These are phyloP conservation scores for Paramecium tetraurelia DNA, from an alignment of 73 alveolate species.

Conservation along the genomic window DNA sequence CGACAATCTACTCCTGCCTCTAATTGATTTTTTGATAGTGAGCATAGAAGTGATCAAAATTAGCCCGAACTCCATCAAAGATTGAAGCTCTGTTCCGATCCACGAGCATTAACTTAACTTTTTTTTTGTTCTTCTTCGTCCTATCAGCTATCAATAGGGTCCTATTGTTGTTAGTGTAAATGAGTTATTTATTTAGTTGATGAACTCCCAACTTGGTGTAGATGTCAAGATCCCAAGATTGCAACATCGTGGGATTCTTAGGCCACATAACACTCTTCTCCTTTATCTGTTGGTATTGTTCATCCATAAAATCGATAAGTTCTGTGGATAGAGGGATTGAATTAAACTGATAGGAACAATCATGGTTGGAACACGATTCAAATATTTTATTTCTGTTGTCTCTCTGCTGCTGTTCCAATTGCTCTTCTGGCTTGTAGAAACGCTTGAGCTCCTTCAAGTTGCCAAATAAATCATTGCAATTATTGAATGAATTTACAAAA, in stretches of 20 bases:
- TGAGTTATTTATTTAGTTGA: neutral
- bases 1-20: neutral
- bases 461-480: neutral
- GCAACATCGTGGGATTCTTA: neutral
- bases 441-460: neutral
- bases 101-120: neutral
- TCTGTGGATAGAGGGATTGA: neutral
- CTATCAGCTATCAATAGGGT: neutral
- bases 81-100: slow-evolving; percentile 2
- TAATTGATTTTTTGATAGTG: neutral
- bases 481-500: neutral
- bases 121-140: slow-evolving; percentile 3
- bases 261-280: neutral
- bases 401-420: neutral
- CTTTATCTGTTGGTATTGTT: neutral
- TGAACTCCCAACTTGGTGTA: neutral
- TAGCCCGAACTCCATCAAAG: slow-evolving; percentile 35
- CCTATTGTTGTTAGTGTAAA: neutral
- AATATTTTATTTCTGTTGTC: slow-evolving; percentile 22
- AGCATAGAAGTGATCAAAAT: neutral
- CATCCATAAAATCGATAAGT: slow-evolving; percentile 31
- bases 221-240: neutral
- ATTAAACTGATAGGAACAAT: neutral
- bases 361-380: neutral
- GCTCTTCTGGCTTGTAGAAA: neutral